Conservation (phyloP, 805 yeast genomes). For the Starmerella cellae region DNA sequence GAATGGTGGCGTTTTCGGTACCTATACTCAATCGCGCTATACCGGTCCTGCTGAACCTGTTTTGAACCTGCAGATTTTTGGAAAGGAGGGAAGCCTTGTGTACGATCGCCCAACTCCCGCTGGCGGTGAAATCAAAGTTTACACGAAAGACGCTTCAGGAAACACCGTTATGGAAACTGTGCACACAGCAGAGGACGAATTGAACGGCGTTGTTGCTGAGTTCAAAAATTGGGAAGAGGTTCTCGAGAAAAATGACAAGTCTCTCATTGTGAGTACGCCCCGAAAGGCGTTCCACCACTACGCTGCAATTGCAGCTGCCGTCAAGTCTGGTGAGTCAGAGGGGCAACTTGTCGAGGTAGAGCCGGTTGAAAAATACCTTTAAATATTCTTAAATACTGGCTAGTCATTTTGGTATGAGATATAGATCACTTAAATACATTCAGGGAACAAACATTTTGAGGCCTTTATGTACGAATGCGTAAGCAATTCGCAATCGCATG, state of each 20-base stretch:
- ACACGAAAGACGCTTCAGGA: conserved; percentile 22
- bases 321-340: conserved; percentile 43
- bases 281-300: conserved; percentile 80
- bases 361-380: conserved; percentile 4
- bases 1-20: conserved; percentile 49
- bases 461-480: too few species aligned
- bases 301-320: conserved; percentile 76
- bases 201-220: conserved; percentile 47
- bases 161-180: conserved; percentile 23
- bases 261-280: conserved; percentile 46
- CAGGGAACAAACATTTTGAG: too few species aligned
- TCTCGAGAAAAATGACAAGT: conserved; percentile 48
- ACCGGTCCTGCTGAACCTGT: conserved; percentile 70
- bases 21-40: conserved; percentile 76
- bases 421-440: too few species aligned
- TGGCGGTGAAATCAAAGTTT: conserved; percentile 19
- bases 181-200: conserved; percentile 25
- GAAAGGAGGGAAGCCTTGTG: conserved; percentile 61
- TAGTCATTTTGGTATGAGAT: too few species aligned
- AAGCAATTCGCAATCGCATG: too few species aligned
- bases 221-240: conserved; percentile 47
- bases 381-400: too few species aligned
- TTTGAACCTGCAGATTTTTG: conserved; percentile 56
- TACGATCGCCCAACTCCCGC: conserved; percentile 50
- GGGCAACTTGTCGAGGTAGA: conserved; percentile 29